Conservation (phyloP, 805 yeast species). For the Saturnispora halmiae region DNA sequence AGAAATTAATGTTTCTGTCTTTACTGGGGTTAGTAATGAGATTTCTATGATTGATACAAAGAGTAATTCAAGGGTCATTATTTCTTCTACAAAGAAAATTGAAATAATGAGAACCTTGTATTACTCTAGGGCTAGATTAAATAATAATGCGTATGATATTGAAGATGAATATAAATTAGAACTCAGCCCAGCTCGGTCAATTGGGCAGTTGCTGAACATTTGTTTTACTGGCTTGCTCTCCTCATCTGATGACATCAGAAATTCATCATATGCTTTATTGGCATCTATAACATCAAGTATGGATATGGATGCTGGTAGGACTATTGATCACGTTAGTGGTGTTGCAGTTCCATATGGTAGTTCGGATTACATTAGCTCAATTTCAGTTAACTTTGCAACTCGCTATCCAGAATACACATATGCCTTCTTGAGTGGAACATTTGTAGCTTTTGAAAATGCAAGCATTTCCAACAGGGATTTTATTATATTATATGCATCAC, state of each 20-base stretch:
- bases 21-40: slow-evolving; percentile 42
- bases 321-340: slow-evolving; percentile 45
- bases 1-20: slow-evolving; percentile 33
- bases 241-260: slow-evolving; percentile 47
- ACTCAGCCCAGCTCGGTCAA: slow-evolving; percentile 19
- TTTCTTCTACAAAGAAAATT: slow-evolving; percentile 40
- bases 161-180: slow-evolving; percentile 33
- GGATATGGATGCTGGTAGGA: slow-evolving; percentile 50
- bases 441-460: slow-evolving; percentile 41
- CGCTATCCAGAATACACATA: slow-evolving; percentile 52
- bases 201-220: slow-evolving; percentile 56
- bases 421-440: slow-evolving; percentile 42
- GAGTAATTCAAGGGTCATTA: slow-evolving; percentile 30
- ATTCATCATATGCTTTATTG: slow-evolving; percentile 53
- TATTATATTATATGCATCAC: slow-evolving; percentile 48
- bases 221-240: slow-evolving; percentile 63
- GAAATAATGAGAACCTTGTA: slow-evolving; percentile 67
- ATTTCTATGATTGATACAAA: slow-evolving; percentile 34
- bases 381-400: slow-evolving; percentile 49
- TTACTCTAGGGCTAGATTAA: slow-evolving; percentile 48
- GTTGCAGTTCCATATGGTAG: slow-evolving; percentile 63
- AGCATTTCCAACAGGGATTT: slow-evolving; percentile 29
- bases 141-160: slow-evolving; percentile 16
- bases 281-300: slow-evolving; percentile 54
- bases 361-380: slow-evolving; percentile 46